Conservation (phyloP, 1,139 yeast species). For the Blastobotrys petasosporus region DNA sequence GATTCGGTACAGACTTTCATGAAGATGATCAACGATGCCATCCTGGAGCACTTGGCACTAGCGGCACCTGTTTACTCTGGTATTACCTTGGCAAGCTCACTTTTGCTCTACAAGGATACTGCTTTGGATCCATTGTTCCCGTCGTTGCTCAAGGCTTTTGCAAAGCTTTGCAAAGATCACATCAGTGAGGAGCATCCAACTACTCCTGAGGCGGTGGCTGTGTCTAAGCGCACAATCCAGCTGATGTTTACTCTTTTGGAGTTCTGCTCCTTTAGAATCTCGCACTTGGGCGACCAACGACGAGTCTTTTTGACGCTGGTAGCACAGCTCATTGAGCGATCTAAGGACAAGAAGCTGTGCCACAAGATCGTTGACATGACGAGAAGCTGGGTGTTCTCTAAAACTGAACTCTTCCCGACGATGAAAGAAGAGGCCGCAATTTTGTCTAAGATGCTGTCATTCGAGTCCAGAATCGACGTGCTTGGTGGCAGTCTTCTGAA, state of each 20-base stretch:
- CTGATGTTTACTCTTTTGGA: constrained; percentile 71
- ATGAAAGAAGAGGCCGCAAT: constrained; percentile 95
- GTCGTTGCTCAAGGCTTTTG: constrained; percentile 75
- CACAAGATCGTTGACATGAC: constrained; percentile 74
- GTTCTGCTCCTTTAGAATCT: constrained; percentile 73
- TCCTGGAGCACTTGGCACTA: constrained; percentile 70
- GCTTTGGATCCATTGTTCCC: constrained; percentile 71
- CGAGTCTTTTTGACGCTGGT: constrained; percentile 77
- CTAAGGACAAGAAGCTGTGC: constrained; percentile 69
- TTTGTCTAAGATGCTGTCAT: constrained; percentile 87
- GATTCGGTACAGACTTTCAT: constrained; percentile 61
- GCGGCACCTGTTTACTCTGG: constrained; percentile 89
- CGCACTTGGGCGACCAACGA: constrained; percentile 86
- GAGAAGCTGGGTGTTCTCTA: constrained; percentile 83
- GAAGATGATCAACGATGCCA: constrained; percentile 54
- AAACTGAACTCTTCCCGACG: constrained; percentile 83
- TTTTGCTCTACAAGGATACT: constrained; percentile 68
- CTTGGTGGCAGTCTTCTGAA: constrained; percentile 56
- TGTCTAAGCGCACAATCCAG: constrained; percentile 72
- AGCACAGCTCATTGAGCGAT: constrained; percentile 86
- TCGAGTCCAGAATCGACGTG: constrained; percentile 74
- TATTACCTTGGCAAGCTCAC: constrained; percentile 77
- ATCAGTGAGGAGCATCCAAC: constrained; percentile 31
- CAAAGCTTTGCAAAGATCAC: constrained; percentile 85
- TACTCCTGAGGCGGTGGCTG: constrained; percentile 44